Conservation (phyloP, 805 yeast genomes). For the Saturnispora dispora region DNA sequence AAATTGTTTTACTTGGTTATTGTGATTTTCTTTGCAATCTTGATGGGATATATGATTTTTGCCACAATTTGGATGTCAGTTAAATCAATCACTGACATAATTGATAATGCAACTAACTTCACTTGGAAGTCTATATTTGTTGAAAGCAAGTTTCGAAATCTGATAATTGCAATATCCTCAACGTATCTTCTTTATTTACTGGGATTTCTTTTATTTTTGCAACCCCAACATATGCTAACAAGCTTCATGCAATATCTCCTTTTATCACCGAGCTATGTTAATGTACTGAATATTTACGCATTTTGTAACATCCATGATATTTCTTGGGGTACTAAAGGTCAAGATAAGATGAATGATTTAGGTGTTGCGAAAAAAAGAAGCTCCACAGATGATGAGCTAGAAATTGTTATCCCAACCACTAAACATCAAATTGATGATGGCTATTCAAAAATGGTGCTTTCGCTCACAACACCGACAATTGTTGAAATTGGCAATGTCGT, state of each 20-base stretch:
- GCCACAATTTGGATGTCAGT: slow-evolving; percentile 80
- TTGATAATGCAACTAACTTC: slow-evolving; percentile 30
- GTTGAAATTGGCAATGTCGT: slow-evolving; percentile 14
- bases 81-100: slow-evolving; percentile 38
- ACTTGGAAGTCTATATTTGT: slow-evolving; percentile 42
- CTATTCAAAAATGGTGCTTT: slow-evolving; percentile 56
- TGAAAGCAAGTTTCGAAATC: slow-evolving; percentile 70
- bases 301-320: slow-evolving; percentile 94
- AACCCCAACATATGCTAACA: slow-evolving; percentile 90
- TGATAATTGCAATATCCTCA: slow-evolving; percentile 75
- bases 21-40: slow-evolving; percentile 70
- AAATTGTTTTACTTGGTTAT: slow-evolving; percentile 65
- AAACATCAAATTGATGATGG: slow-evolving; percentile 65
- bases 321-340: slow-evolving; percentile 97
- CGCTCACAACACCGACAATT: slow-evolving; percentile 34
- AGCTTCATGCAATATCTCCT: slow-evolving; percentile 77
- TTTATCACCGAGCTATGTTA: slow-evolving; percentile 82
- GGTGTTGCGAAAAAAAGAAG: slow-evolving; percentile 63
- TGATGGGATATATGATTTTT: slow-evolving; percentile 84
- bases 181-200: slow-evolving; percentile 75
- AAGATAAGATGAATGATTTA: slow-evolving; percentile 57
- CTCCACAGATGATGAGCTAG: slow-evolving; percentile 55
- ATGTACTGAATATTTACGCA: slow-evolving; percentile 87
- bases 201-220: slow-evolving; percentile 73
- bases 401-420: slow-evolving; percentile 67